Conservation (phyloP, 495 filamentous ascomycete species). For the Lophiotrema nucula region DNA sequence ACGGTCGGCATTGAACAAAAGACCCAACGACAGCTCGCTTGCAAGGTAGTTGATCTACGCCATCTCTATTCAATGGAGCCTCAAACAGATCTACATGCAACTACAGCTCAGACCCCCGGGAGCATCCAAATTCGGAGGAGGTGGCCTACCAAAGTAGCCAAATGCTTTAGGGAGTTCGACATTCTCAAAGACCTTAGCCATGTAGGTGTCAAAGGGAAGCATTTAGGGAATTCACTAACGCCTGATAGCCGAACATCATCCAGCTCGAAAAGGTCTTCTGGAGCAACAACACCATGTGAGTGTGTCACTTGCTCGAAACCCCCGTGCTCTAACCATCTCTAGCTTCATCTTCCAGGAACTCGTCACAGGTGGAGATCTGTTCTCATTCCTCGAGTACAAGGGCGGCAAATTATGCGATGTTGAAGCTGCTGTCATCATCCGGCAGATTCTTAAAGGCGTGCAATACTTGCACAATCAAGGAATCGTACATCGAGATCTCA, state of each 20-base stretch:
- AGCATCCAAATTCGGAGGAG: too few species aligned
- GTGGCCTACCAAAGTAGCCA: slow-evolving; percentile 20
- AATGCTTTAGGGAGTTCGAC: slow-evolving; percentile 38
- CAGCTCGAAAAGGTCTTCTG: slow-evolving; percentile 45
- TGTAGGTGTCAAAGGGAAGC: slow-evolving; percentile 30
- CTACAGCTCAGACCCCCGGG: too few species aligned
- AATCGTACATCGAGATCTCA: slow-evolving; percentile 68
- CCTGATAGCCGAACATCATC: slow-evolving; percentile 49
- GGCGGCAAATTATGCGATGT: slow-evolving; percentile 49
- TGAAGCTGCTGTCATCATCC: slow-evolving; percentile 55
- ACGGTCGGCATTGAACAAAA: slow-evolving; percentile 36
- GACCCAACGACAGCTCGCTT: slow-evolving; percentile 42
- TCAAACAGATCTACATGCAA: too few species aligned
- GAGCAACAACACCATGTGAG: slow-evolving; percentile 39
- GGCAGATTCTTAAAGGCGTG: slow-evolving; percentile 60
- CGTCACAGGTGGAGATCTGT: slow-evolving; percentile 62
- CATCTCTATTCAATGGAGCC: slow-evolving; percentile 1
- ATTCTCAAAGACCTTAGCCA: slow-evolving; percentile 45
- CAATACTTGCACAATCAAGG: slow-evolving; percentile 56
- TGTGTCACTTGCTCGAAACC: neutral
- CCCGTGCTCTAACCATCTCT: neutral
- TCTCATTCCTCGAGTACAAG: slow-evolving; percentile 57
- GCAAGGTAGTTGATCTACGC: slow-evolving; percentile 43
- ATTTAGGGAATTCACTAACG: neutral
- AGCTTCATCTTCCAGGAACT: slow-evolving; percentile 47